Evolutionary conservation across 140 eudicot genomes (phyloP).

Genomic region (Bidens hawaiensis): DNA sequence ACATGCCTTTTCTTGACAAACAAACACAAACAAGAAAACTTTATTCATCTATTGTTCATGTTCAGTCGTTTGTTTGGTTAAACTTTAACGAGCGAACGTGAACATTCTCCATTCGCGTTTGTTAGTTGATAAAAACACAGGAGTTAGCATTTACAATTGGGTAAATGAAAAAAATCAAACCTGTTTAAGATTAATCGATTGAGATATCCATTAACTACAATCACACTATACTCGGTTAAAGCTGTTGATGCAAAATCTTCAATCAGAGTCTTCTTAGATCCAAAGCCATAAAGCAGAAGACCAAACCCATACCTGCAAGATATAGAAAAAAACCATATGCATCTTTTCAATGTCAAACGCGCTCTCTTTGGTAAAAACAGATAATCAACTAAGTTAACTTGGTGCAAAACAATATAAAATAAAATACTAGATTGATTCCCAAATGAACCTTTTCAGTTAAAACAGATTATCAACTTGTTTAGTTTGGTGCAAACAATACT

Average conservation of each 20-base stretch:
- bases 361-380: too few relatives aligned
- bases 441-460: background rate
- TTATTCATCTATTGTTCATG: too few relatives aligned
- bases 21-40: too few relatives aligned
- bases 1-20: too few relatives aligned
- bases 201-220: conserved; percentile 88
- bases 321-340: too few relatives aligned
- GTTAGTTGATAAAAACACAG: too few relatives aligned
- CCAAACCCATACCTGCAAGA: conserved; percentile 76
- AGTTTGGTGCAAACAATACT: background rate
- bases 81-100: too few relatives aligned
- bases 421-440: background rate
- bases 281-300: conserved; percentile 92
- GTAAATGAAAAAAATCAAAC: conserved; percentile 26
- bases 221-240: conserved; percentile 62
- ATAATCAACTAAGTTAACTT: too few relatives aligned
- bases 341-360: too few relatives aligned
- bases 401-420: too few relatives aligned
- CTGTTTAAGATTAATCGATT: conserved; percentile 77
- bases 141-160: background rate
- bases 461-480: background rate
- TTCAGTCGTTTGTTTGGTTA: too few relatives aligned
- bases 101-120: too few relatives aligned
- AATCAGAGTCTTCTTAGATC: conserved; percentile 78
- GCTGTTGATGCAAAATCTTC: conserved; percentile 93